phyloP scores from a whole-genome alignment of 495 filamentous ascomycete species.

The Cryomyces minteri region DNA sequence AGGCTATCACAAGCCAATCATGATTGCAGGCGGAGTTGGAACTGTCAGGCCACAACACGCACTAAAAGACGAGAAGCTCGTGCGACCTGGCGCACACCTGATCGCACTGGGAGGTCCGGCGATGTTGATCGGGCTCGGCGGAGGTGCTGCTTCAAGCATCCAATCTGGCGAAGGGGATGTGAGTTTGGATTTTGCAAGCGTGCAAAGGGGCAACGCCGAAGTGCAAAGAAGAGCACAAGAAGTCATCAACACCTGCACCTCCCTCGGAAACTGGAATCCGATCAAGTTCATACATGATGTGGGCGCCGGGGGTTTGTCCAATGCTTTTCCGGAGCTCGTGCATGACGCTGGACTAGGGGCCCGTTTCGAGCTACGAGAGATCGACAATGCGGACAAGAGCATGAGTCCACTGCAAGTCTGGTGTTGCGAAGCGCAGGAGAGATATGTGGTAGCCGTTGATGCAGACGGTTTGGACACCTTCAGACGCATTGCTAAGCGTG shows the following conservation, averaged over 20 bases:
- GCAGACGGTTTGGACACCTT: conserved; percentile 66
- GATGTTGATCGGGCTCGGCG: conserved; percentile 93
- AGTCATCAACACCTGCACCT: conserved; percentile 85
- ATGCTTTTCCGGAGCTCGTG: conserved; percentile 81
- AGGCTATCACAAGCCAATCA: conserved; percentile 97
- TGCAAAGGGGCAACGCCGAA: conserved; percentile 88
- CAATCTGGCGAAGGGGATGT: conserved; percentile 74
- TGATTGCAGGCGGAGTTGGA: conserved; percentile 92
- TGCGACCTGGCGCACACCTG: conserved; percentile 66
- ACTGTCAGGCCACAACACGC: conserved; percentile 92
- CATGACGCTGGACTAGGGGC: conserved; percentile 81
- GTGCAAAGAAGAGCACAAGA: conserved; percentile 88
- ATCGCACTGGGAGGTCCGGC: conserved; percentile 89
- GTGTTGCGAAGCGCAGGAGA: conserved; percentile 93
- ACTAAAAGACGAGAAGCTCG: conserved; percentile 57
- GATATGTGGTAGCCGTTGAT: conserved; percentile 77
- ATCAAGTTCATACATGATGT: conserved; percentile 97
- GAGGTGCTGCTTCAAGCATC: conserved; percentile 84
- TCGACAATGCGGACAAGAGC: conserved; percentile 73
- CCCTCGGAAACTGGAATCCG: conserved; percentile 65
- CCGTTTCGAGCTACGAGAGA: conserved; percentile 74
- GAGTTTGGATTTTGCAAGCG: conserved; percentile 87
- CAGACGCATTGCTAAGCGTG: conserved; percentile 61
- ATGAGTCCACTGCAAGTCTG: conserved; percentile 95
- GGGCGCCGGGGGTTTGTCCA: conserved; percentile 85